Conservation (phyloP, 768 basidiomycete species). For the Rhodotorula babjevae region DNA sequence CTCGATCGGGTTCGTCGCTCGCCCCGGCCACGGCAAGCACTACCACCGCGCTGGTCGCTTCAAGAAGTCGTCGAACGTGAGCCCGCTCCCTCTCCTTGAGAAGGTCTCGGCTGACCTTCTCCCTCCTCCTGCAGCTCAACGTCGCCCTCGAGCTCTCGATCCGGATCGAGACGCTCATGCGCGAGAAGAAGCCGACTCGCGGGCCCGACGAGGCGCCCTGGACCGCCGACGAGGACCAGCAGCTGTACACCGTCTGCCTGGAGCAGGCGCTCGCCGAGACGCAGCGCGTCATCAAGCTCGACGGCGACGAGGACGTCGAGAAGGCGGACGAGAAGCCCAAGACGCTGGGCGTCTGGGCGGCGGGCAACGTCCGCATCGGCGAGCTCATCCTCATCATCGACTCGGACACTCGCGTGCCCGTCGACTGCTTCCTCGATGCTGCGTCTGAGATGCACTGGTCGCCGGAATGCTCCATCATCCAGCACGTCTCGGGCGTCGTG, state of each 20-base stretch:
- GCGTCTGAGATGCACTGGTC: constrained; percentile 76
- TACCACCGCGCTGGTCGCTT: constrained; percentile 82
- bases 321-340: constrained; percentile 69
- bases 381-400: constrained; percentile 77
- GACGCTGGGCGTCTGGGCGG: constrained; percentile 63
- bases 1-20: constrained; percentile 76
- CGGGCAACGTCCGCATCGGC: constrained; percentile 64
- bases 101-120: background rate
- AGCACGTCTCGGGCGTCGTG: constrained; percentile 80
- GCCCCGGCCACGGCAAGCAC: constrained; percentile 65
- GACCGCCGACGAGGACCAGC: constrained; percentile 62
- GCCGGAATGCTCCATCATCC: constrained; percentile 80
- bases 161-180: constrained; percentile 56
- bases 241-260: constrained; percentile 58
- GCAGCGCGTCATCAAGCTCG: constrained; percentile 52
- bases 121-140: constrained; percentile 44
- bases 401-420: constrained; percentile 72
- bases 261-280: constrained; percentile 63
- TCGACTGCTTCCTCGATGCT: constrained; percentile 85
- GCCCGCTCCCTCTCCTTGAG: no score
- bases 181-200: constrained; percentile 48
- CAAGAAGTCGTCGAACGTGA: constrained; percentile 86
- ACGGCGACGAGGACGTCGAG: constrained; percentile 45
- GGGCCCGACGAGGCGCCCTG: constrained; percentile 52
- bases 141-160: constrained; percentile 62